These are phyloP conservation scores for Neopestalotiopsis rosae DNA, from an alignment of 2,329 filamentous ascomycete genomes.

Conservation along the genomic window DNA sequence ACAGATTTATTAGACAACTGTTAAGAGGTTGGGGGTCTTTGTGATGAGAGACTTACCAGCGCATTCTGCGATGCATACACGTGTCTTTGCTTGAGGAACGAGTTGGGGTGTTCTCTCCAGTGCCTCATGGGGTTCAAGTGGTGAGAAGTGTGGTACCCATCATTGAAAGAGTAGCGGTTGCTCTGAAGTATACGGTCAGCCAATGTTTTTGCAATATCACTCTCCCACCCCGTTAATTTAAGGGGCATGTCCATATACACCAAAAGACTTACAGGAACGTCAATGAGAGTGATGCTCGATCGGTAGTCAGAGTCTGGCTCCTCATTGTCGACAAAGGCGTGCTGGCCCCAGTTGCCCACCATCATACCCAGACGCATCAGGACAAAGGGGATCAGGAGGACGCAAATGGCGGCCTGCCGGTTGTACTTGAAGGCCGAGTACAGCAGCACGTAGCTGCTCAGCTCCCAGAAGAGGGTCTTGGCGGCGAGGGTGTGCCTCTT, in stretches of 20 bases:
- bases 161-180: constrained; percentile 83
- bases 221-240: no score
- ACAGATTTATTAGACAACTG: neutral
- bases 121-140: constrained; percentile 80
- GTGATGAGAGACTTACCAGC: constrained; percentile 45
- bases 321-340: constrained; percentile 77
- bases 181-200: constrained; percentile 53
- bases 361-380: constrained; percentile 75
- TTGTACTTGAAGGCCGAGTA: constrained; percentile 57
- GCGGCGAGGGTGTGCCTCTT: constrained; percentile 59
- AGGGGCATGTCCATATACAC: neutral
- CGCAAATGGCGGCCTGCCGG: constrained; percentile 64
- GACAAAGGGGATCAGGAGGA: constrained; percentile 69
- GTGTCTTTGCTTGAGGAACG: constrained; percentile 73
- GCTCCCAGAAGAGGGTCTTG: constrained; percentile 66
- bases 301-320: constrained; percentile 80
- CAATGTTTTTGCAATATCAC: constrained; percentile 9
- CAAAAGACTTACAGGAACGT: constrained; percentile 69
- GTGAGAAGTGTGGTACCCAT: constrained; percentile 83
- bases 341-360: constrained; percentile 86
- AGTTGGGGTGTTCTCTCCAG: constrained; percentile 80
- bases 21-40: neutral
- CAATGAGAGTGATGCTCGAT: constrained; percentile 80
- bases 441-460: constrained; percentile 58
- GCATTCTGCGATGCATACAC: constrained; percentile 70